Evolutionary conservation across 805 yeast species (phyloP), one percentile per base, ranked within the genome.

Genomic region (Zygoascus tannicola): DNA sequence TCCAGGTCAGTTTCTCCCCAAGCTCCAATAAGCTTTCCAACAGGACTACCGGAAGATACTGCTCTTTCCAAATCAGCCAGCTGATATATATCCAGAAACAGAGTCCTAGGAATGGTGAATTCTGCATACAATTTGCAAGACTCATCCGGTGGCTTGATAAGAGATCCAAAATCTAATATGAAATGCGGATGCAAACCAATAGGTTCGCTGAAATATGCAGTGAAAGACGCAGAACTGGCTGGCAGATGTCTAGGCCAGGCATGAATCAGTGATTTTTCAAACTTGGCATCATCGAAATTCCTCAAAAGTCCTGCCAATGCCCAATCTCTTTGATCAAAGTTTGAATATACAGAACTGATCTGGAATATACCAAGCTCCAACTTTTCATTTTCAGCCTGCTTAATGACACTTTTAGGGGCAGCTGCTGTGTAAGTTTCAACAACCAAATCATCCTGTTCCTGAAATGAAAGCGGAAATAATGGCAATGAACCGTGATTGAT

Each of bases 1-100:
- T 77, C 83, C 20, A 77, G 58, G 52, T 78, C 79, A n/a, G 68
- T 62, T 42, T 73, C 76, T 2, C 81, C 81, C 70, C 73, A 73
- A 0, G 69, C 56, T 2, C 63, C 64, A 1, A 70, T 30, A 14
- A 74, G 60, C n/a, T 50, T 53, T 14, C 58, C 54, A 19, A 51
- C 54, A 23, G 54, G 50, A 21, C 55, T 54, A 30, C 49, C 48
- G 4, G 56, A 45, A 2, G 56, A 19, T 22, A 42, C 50, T 4
- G 54, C 46, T 30, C 56, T 45, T 14, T 57, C 57, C n/a, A 60
- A 53, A 20, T 60, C 64, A 26, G 66, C 57, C 20, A 74, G 66
- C 55, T 78, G 80, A 55, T 74, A 76, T 53, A 64, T 64, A 59
- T 77, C 82, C n/a, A 76, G 64, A 52, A 78, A 75, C 18, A 76